Conservation (phyloP, 106 monocot species). For the Platanthera guangdongensis region DNA sequence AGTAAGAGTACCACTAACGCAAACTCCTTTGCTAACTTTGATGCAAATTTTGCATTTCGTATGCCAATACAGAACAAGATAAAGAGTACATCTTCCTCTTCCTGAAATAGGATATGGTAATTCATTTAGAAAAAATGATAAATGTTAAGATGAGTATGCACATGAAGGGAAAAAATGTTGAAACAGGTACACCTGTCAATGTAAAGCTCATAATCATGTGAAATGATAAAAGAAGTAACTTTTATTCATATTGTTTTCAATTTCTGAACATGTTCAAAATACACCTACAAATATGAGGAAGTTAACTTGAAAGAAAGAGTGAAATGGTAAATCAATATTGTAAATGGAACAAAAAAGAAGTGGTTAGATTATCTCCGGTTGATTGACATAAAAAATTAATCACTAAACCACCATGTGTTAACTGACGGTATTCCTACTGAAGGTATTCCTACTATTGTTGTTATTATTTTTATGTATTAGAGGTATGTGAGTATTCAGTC, state of each 20-base stretch:
- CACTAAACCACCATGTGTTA: too few relatives aligned
- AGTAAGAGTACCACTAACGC: conserved; percentile 37
- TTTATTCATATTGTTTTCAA: not conserved
- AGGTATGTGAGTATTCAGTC: too few relatives aligned
- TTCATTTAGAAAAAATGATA: not conserved
- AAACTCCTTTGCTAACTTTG: conserved; percentile 35
- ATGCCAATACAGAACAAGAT: conserved; percentile 53
- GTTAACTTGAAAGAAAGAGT: too few relatives aligned
- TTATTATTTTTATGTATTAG: too few relatives aligned
- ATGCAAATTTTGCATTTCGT: conserved; percentile 38
- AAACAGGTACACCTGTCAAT: not conserved
- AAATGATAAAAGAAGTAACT: not conserved
- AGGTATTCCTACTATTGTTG: too few relatives aligned
- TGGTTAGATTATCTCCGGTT: too few relatives aligned
- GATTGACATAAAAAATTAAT: too few relatives aligned
- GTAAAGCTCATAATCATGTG: not conserved
- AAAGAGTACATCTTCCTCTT: conserved; percentile 68
- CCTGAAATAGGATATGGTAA: conserved; percentile 28
- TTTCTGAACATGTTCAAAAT: not conserved
- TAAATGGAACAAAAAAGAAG: too few relatives aligned
- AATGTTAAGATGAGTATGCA: not conserved
- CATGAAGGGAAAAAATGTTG: too few relatives aligned
- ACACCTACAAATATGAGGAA: too few relatives aligned
- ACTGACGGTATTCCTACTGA: too few relatives aligned
- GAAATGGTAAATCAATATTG: too few relatives aligned